Base-by-base conservation (phyloP, 345 rosid species). In the Turnera subulata region DNA sequence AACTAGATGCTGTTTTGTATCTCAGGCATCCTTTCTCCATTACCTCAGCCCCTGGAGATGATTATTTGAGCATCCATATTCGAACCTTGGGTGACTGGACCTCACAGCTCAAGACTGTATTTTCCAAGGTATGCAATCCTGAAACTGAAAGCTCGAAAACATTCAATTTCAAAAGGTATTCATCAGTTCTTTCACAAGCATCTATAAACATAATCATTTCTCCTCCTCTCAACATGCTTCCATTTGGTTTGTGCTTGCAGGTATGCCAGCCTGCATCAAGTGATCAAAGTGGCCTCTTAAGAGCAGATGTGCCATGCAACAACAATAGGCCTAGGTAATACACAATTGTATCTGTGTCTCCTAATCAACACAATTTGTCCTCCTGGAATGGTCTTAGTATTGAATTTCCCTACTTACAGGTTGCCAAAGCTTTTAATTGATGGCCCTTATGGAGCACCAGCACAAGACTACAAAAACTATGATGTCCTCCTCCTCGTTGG, bases 21-120 rank as follows among this genome's bases (percentile, higher is more conserved):
- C 47, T 35, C 56, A 61, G 72, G 66, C 72, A 67, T 61, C 72
- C 72, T 51, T 67, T 67, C 15, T 67, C 65, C 1, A 61, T 69
- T 12, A 63, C 63, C 51, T 68, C 67, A 2, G 57, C 67, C 40
- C 67, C 67, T 39, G 61, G 62, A 39, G 66, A 68, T 49, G 66
- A 61, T 33, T 68, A 55, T 18, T 35, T 68, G 45, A 62, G 61
- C 29, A 39, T 68, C 39, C 66, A 68, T 16, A 62, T 68, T 12
- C 46, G 73, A 2, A 68, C 67, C 1, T 19, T 89, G 35, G 97
- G 91, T 2, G 97, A 89, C 48, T 86, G 91, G 97, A 89, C 95
- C 46, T 64, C 82, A 5, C 82, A 86, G 53, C 89, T 86, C 65
- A 89, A 81, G 66, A 25, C 76, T 47, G 65, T 81, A 16, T 86